Evolutionary conservation across 495 filamentous ascomycete species (phyloP), one percentile per base, ranked within the genome.

Genomic region (Ascodesmis nigricans): DNA sequence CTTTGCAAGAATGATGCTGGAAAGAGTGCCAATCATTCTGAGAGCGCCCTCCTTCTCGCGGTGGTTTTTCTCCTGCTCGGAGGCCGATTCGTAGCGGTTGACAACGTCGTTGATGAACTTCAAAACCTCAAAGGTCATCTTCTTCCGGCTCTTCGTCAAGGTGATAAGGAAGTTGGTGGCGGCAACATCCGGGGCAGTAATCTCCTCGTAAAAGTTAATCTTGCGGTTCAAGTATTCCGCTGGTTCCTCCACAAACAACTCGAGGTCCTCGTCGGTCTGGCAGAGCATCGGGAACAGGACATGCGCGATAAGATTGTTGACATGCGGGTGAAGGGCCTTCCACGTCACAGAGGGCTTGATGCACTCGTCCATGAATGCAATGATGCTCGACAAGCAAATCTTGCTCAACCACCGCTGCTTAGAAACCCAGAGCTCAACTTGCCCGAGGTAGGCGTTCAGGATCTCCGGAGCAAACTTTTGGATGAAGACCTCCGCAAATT

Each of bases 321-420:
- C 71, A 55, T 95, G 84, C 17, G 82, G 78, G 56, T 87, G 87
- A 43, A 97, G 66, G 47, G 87, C 70, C 30, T 71, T 70, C 87
- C 87, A 97, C 67, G 91, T 97, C 11, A 73, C 67, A 60, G 92
- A 95, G 8, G 90, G 90, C 53, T 90, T 87, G 44, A 95, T 79
- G 54, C 87, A 92, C 56, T 95, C 87, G 50, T 95, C 87, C 49
- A 97, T 62, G 58, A 83, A 97, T 36, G 80, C 69, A 44, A 95
- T 63, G 3, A 78, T 95, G 58, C 84, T 81, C 2, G 80, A 84
- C 37, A 95, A 63, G 36, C 80, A 87, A 9, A 80, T 73, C 50
- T 83, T 80, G 66, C 81, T 92, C 40, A 97, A 65, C 87, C 84
- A 97, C 39, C 71, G 65, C n/a, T 72, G 73, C 57, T 92, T 93